phyloP scores from a whole-genome alignment of 352 stramenopile species.

The Phytophthora fragariae region DNA sequence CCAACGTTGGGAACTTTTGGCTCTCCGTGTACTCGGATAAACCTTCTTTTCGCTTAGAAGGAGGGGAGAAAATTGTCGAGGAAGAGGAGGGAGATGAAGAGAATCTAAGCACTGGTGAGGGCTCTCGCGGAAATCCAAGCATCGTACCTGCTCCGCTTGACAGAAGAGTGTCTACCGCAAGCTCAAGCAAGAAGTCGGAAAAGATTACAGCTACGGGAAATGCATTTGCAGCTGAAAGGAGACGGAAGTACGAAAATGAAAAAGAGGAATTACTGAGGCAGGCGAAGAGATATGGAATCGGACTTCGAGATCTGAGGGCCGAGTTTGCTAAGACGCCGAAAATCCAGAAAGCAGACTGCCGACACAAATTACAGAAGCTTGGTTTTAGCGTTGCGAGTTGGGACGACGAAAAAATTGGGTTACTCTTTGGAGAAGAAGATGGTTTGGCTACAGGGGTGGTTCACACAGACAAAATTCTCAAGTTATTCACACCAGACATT shows the following conservation, averaged over 20 bases:
- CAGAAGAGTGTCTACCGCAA: conserved; percentile 30
- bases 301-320: conserved; percentile 65
- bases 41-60: conserved; percentile 71
- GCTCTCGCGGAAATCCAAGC: conserved; percentile 13
- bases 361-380: conserved; percentile 64
- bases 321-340: conserved; percentile 68
- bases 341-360: conserved; percentile 64
- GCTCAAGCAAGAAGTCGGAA: conserved; percentile 44
- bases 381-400: conserved; percentile 76
- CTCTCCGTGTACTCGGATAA: conserved; percentile 83
- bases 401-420: conserved; percentile 75
- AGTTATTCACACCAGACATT: conserved; percentile 75
- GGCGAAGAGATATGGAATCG: conserved; percentile 71
- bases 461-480: conserved; percentile 57
- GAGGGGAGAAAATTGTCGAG: conserved; percentile 78
- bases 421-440: conserved; percentile 67
- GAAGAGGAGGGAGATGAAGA: conserved; percentile 79
- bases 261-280: conserved; percentile 77
- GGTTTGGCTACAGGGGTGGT: conserved; percentile 46
- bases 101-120: conserved; percentile 1
- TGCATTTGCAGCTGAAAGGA: conserved; percentile 48
- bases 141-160: neutral
- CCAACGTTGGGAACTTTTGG: conserved; percentile 85
- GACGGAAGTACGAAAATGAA: conserved; percentile 71
- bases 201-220: conserved; percentile 42